Evolutionary conservation across 2,329 filamentous ascomycete genomes (phyloP).

Genomic region (Ascochyta koolunga): DNA sequence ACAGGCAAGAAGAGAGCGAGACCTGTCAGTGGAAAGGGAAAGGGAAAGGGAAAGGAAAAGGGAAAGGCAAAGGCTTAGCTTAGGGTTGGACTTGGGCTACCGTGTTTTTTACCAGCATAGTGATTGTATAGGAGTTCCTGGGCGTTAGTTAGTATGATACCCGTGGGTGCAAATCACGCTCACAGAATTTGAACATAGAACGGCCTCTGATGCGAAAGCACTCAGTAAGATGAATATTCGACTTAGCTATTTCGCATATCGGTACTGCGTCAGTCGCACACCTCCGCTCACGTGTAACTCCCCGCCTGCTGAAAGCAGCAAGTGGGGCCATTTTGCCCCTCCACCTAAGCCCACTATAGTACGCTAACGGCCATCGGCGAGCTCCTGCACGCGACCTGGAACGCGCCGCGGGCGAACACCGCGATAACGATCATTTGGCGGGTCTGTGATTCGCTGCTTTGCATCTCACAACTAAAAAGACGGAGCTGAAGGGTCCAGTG

Average conservation of each 20-base stretch:
- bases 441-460: constrained; percentile 23
- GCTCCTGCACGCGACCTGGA: constrained; percentile 28
- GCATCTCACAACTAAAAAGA: constrained; percentile 12
- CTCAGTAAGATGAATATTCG: too few species aligned
- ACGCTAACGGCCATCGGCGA: constrained; percentile 33
- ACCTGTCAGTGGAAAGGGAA: constrained; percentile 33
- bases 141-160: constrained; percentile 10
- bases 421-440: constrained; percentile 18
- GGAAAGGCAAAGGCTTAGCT: constrained; percentile 23
- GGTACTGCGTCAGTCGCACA: too few species aligned
- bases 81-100: not conserved
- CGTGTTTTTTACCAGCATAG: too few species aligned
- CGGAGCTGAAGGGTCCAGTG: constrained; percentile 4
- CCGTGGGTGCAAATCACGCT: not conserved
- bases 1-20: constrained; percentile 26
- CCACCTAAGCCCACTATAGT: too few species aligned
- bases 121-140: too few species aligned
- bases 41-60: constrained; percentile 34
- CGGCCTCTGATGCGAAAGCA: not conserved
- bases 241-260: too few species aligned
- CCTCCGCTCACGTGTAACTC: constrained; percentile 6
- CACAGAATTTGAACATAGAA: not conserved
- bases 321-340: constrained; percentile 15
- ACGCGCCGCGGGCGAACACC: constrained; percentile 9
- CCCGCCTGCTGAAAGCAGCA: constrained; percentile 1